Conservation (phyloP, 2,329 filamentous ascomycete genomes). For the Hypoxylon sp. region DNA sequence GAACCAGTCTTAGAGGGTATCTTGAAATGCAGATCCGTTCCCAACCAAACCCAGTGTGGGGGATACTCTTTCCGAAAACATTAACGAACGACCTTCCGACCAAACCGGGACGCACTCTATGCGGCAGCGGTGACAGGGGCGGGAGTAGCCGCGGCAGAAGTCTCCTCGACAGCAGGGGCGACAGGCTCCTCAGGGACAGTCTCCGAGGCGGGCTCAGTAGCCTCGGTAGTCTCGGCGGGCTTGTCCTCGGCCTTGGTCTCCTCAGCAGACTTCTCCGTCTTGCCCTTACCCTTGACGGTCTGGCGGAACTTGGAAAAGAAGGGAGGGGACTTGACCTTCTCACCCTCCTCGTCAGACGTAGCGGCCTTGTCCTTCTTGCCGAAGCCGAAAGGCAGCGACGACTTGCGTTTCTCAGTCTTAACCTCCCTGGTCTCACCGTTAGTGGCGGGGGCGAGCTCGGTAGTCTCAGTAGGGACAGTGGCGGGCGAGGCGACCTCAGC, state of each 20-base stretch:
- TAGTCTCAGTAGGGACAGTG: slow-evolving; percentile 60
- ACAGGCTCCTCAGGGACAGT: slow-evolving; percentile 31
- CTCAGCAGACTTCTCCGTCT: slow-evolving; percentile 48
- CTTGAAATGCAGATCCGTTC: slow-evolving; percentile 55
- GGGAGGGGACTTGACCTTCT: slow-evolving; percentile 66
- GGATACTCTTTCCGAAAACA: slow-evolving; percentile 51
- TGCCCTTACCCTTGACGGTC: slow-evolving; percentile 52
- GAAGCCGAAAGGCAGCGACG: slow-evolving; percentile 78
- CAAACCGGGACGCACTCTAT: slow-evolving; percentile 46
- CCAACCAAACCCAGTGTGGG: slow-evolving; percentile 51
- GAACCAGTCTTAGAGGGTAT: slow-evolving; percentile 53
- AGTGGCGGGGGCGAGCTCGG: slow-evolving; percentile 59
- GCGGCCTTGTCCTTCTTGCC: slow-evolving; percentile 79
- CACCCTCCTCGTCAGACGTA: slow-evolving; percentile 70
- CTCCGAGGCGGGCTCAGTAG: slow-evolving; percentile 41
- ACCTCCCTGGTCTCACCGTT: slow-evolving; percentile 71
- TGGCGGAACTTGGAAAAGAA: slow-evolving; percentile 69
- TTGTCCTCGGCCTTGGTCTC: slow-evolving; percentile 45
- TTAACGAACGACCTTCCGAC: slow-evolving; percentile 42
- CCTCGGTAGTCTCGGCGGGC: slow-evolving; percentile 44
- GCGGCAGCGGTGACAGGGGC: slow-evolving; percentile 52
- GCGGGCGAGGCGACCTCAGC: slow-evolving; percentile 64
- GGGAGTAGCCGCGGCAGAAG: slow-evolving; percentile 42
- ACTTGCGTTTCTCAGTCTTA: slow-evolving; percentile 84
- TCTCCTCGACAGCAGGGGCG: slow-evolving; percentile 41